A percentile compares a stretch with the other conserved stretches of the same genome.
Evolutionary conservation across 345 rosid species (phyloP).

Genomic region (Melaleuca quinquenervia): DNA sequence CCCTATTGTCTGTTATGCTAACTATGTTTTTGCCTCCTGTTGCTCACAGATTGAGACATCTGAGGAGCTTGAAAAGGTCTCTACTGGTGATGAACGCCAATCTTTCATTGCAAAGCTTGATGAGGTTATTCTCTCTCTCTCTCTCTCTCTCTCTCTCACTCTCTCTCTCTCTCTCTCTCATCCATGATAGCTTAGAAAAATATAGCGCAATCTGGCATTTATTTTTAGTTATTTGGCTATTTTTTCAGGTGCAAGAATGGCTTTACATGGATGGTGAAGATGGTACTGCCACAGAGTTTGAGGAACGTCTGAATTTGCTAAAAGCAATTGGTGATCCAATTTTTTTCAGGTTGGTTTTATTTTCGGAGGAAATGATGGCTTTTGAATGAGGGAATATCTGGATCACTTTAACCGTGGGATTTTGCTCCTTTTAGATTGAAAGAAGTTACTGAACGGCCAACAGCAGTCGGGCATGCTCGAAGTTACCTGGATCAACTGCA

Average conservation of each 20-base stretch:
- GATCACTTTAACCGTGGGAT: background rate
- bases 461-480: constrained; percentile 47
- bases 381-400: background rate
- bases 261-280: constrained; percentile 94
- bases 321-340: constrained; percentile 73
- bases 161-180: background rate
- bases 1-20: background rate
- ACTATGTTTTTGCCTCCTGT: background rate
- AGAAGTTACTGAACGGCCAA: constrained; percentile 81
- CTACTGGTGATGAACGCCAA: constrained; percentile 69
- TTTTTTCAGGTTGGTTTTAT: constrained; percentile 41
- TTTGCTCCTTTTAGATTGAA: constrained; percentile 28
- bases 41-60: constrained; percentile 60
- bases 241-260: constrained; percentile 90
- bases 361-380: background rate
- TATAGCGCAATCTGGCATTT: background rate
- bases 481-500: constrained; percentile 48
- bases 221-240: background rate
- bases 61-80: constrained; percentile 60
- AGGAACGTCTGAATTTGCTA: constrained; percentile 53
- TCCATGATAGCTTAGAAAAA: background rate
- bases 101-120: constrained; percentile 79
- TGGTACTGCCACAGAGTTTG: constrained; percentile 69
- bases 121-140: constrained; percentile 34
- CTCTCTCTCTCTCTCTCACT: background rate